Evolutionary conservation across 2,329 filamentous ascomycete genomes (phyloP), one percentile per base, ranked within the genome.

Genomic region (Tricladium varicosporioides): DNA sequence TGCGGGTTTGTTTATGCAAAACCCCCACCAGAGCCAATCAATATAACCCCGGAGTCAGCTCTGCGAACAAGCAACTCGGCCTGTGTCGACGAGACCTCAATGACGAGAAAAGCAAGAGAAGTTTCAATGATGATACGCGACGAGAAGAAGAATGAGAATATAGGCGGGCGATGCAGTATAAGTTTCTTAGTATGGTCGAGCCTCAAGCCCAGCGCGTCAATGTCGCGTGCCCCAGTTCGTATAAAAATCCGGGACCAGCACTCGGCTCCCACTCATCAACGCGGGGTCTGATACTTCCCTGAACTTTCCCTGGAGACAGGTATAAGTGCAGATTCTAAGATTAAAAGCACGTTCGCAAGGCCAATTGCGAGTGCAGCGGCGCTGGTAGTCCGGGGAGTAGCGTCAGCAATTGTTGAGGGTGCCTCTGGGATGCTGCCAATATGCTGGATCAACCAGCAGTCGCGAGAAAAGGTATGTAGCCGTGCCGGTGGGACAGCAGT

Each of bases 1-100:
- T 57, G 58, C 46, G 43, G 42, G 53, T 55, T 57, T 59, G 59
- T 61, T 60, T 63, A 61, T 63, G 60, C 60, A 36, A 61, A 61
- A 60, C 56, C 57, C 50, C 60, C 57, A 46, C 45, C 46, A 53
- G 45, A 32, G 45, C 46, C 22, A 52, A 13, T 51, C 32, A n/a
- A 56, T 56, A 46, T 47, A 50, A 31, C 31, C 49, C 27, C 36
- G 45, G 50, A 47, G 13, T 51, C 31, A 47, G 7, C 43, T 48
- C 48, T 27, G 18, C 19, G 33, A 46, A 31, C n/a, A 54, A 56
- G 16, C 31, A 51, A 56, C 16, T 36, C 47, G 47, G 44, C 33
- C 27, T 48, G 48, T 36, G 53, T 43, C 27, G 27, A 46, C 49
- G 22, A 54, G 42, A 50, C 33, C 43, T 16, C 36, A 36, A 52